Base-by-base conservation (phyloP, 208 protist genomes). In the Trypanosoma rangeli region DNA sequence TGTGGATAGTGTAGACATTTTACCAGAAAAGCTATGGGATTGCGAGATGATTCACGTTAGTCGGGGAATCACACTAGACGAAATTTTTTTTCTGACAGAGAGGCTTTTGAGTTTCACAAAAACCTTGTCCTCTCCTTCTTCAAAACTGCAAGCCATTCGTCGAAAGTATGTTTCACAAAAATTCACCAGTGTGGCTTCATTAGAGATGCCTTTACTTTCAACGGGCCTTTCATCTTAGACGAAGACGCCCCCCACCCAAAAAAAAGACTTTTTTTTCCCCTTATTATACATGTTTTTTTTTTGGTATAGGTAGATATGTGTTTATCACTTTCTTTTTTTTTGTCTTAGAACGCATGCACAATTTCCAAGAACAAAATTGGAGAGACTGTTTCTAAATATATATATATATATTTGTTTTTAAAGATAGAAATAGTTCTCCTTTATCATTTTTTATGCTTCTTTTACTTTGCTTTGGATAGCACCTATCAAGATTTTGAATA, bases 61-160 rank as follows among this genome's bases (percentile, higher is more conserved):
- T 0, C 65, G 74, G n/a, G 84, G 81, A 13, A 83, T 94, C 49
- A 71, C 72, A 24, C 56, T 86, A 53, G 70, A 73, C 10, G 88
- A 89, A 55, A 15, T 94, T 52, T 28, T 57, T 31, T 64, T 68
- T 10, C 63, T 85, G 9, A 71, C 76, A 1, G 68, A 76, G 28
- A 76, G 90, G 48, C 77, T 94, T 39, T 77, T 94, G 39, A 66
- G 48, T 13, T 88, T 84, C 35, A 89, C 88, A 16, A 81, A 84
- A 59, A 70, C 64, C 10, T 63, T 90, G 24, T 89, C 74, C 58
- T 78, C 75, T 8, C 29, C 55, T 7, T 83, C 75, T 16, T 94
- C 88, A 33, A 83, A 80, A 10, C 58, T 90, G n/a, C 83, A 89
- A 50, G 85, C 85, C 3, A 55, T 87, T 57, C 71, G 81, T 16